Conservation (phyloP, 495 filamentous ascomycete genomes). For the Penicillium pulvis region DNA sequence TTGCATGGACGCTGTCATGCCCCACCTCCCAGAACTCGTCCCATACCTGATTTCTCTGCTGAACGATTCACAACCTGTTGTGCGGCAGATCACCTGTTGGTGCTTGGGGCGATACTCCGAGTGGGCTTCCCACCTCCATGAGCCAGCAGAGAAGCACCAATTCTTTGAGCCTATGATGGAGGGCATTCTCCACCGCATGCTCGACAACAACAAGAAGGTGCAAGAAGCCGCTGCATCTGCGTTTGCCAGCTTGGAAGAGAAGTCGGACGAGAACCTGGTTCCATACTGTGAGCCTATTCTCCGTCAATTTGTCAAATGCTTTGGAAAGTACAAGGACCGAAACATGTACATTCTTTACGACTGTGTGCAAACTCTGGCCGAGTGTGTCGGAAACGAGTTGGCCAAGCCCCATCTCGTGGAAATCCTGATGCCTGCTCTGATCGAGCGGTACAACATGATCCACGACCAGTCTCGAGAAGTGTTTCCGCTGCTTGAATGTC, state of each 20-base stretch:
- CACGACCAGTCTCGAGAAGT: constrained; percentile 89
- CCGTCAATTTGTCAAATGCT: constrained; percentile 88
- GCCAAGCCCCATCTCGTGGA: constrained; percentile 75
- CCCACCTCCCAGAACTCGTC: constrained; percentile 87
- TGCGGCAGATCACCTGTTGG: constrained; percentile 98
- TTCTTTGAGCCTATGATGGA: constrained; percentile 99
- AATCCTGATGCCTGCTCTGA: constrained; percentile 92
- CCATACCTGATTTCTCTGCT: constrained; percentile 88
- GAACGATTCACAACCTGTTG: constrained; percentile 84
- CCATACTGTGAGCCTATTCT: constrained; percentile 90
- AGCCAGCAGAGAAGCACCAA: constrained; percentile 63
- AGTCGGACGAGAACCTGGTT: constrained; percentile 75
- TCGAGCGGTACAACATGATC: constrained; percentile 85
- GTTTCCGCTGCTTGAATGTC: constrained; percentile 90
- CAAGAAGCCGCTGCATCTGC: constrained; percentile 96
- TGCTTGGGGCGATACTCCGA: constrained; percentile 90
- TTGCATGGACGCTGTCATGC: constrained; percentile 85
- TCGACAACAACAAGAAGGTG: constrained; percentile 96
- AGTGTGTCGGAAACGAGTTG: constrained; percentile 81
- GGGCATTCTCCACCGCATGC: constrained; percentile 89
- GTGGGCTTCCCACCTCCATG: constrained; percentile 81
- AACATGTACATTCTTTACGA: constrained; percentile 99
- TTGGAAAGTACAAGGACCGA: constrained; percentile 92
- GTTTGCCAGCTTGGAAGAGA: constrained; percentile 95
- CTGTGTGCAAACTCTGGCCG: constrained; percentile 95